Conservation (phyloP, 768 basidiomycete genomes). For the Tulasnella sp. region DNA sequence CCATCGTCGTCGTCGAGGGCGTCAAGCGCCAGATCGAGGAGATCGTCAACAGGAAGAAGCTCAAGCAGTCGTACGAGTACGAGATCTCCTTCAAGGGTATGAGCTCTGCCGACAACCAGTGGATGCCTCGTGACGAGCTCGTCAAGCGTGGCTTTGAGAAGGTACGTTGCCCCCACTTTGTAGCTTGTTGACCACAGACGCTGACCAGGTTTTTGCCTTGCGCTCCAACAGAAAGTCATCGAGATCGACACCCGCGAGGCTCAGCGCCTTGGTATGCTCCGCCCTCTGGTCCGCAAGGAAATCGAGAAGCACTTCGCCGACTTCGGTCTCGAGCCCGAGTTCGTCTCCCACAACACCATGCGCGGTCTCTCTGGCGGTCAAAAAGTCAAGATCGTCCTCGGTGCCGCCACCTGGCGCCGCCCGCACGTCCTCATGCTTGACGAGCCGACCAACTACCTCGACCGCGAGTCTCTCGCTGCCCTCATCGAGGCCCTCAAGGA, state of each 20-base stretch:
- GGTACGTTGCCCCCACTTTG: constrained; percentile 26
- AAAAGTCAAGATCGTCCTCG: constrained; percentile 98
- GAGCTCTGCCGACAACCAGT: constrained; percentile 96
- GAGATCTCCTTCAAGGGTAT: constrained; percentile 93
- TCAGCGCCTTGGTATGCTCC: constrained; percentile 87
- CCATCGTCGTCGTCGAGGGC: constrained; percentile 75
- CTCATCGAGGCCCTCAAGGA: constrained; percentile 96
- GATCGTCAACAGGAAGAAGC: constrained; percentile 83
- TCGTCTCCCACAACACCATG: constrained; percentile 99
- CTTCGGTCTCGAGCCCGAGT: constrained; percentile 98
- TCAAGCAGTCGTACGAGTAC: constrained; percentile 99
- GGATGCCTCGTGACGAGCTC: constrained; percentile 92
- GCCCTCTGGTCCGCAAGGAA: constrained; percentile 95
- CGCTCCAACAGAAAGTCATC: constrained; percentile 64
- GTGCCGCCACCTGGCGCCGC: constrained; percentile 97
- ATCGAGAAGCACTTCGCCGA: constrained; percentile 99
- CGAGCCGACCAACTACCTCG: constrained; percentile 98
- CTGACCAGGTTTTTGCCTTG: not conserved
- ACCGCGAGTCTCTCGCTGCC: constrained; percentile 98
- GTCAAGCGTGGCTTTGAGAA: constrained; percentile 98
- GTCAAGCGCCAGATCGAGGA: constrained; percentile 94
- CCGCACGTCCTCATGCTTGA: constrained; percentile 96
- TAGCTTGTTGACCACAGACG: constrained; percentile 15
- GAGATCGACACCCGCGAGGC: constrained; percentile 97
- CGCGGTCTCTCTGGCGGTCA: constrained; percentile 96